Conservation (phyloP, 2,329 filamentous ascomycete genomes). For the Arthrobotrys megalospora region DNA sequence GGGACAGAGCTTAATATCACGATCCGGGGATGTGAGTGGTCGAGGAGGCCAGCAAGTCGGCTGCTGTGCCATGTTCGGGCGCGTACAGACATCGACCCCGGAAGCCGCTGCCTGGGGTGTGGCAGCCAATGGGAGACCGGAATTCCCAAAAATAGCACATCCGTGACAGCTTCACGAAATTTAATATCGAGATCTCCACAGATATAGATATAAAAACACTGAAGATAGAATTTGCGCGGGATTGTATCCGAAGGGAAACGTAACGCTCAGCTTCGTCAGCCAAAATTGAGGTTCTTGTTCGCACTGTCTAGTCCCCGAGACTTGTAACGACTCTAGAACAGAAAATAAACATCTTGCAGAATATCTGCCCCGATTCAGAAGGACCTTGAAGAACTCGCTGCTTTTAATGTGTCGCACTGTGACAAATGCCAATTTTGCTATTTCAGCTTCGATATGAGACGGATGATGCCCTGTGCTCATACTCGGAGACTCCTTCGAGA, state of each 20-base stretch:
- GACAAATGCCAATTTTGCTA: conserved; percentile 15
- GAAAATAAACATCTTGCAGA: background rate
- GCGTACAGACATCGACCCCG: conserved; percentile 50
- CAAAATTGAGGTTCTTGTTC: conserved; percentile 11
- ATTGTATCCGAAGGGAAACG: conserved; percentile 31
- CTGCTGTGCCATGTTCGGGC: conserved; percentile 53
- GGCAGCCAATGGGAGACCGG: conserved; percentile 40
- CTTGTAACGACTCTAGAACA: conserved; percentile 1
- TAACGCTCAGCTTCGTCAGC: conserved; percentile 34
- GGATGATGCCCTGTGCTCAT: conserved; percentile 13
- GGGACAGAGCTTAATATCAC: conserved; percentile 31
- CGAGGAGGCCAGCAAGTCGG: conserved; percentile 26
- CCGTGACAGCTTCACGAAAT: conserved; percentile 33
- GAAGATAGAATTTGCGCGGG: conserved; percentile 20
- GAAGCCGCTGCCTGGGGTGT: conserved; percentile 53
- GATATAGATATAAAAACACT: conserved; percentile 20
- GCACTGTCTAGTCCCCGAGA: conserved; percentile 15
- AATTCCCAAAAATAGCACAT: conserved; percentile 60
- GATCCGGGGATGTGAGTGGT: conserved; percentile 49
- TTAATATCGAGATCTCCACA: conserved; percentile 20
- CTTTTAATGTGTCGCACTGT: conserved; percentile 14
- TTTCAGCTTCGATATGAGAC: conserved; percentile 44
- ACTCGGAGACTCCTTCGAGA: conserved; percentile 27
- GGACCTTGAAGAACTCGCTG: background rate
- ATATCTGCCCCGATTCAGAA: conserved; percentile 9